Percentiles rank a stretch among this genome's conserved stretches.
phyloP scores from a whole-genome alignment of 2,329 filamentous ascomycete species.

The Fusarium succisae region DNA sequence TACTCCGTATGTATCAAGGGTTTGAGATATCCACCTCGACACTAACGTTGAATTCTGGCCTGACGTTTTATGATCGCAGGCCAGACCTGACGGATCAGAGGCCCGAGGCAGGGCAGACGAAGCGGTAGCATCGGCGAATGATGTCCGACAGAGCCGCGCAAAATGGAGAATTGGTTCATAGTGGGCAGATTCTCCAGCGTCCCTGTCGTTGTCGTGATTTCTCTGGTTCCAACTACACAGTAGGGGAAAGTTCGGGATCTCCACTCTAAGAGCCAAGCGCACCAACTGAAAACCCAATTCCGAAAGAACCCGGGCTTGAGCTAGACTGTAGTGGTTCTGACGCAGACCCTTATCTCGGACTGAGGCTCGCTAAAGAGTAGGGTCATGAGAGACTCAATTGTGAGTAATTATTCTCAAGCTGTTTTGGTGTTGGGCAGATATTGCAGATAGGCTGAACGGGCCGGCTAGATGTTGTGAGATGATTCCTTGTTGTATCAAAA shows the following conservation, averaged over 20 bases:
- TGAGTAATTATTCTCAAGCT: background rate
- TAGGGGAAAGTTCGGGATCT: slow-evolving; percentile 33
- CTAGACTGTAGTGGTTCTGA: slow-evolving; percentile 11
- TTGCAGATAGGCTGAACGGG: slow-evolving; percentile 9
- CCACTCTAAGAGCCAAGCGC: slow-evolving; percentile 23
- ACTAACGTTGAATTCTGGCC: slow-evolving; percentile 12
- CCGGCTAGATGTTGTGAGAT: background rate
- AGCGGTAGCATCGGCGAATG: slow-evolving; percentile 1
- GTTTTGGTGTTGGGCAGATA: background rate
- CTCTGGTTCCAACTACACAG: background rate
- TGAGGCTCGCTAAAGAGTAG: slow-evolving; percentile 8
- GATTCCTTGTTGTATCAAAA: background rate
- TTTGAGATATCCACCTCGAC: background rate
- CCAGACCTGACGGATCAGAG: slow-evolving; percentile 22
- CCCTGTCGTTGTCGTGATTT: slow-evolving; percentile 16
- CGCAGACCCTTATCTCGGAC: slow-evolving; percentile 28
- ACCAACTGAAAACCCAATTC: slow-evolving; percentile 21
- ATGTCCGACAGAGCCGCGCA: slow-evolving; percentile 22
- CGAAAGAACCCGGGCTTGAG: slow-evolving; percentile 33
- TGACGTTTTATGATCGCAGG: slow-evolving; percentile 7
- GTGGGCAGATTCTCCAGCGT: slow-evolving; percentile 22
- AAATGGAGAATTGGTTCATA: slow-evolving; percentile 2
- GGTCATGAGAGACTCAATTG: background rate
- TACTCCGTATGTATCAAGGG: background rate
- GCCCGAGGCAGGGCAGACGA: slow-evolving; percentile 17